A percentile compares a stretch with the other conserved stretches of the same genome.
phyloP scores from a whole-genome alignment of 495 filamentous ascomycete species.

The Aspergillus cavernicola region DNA sequence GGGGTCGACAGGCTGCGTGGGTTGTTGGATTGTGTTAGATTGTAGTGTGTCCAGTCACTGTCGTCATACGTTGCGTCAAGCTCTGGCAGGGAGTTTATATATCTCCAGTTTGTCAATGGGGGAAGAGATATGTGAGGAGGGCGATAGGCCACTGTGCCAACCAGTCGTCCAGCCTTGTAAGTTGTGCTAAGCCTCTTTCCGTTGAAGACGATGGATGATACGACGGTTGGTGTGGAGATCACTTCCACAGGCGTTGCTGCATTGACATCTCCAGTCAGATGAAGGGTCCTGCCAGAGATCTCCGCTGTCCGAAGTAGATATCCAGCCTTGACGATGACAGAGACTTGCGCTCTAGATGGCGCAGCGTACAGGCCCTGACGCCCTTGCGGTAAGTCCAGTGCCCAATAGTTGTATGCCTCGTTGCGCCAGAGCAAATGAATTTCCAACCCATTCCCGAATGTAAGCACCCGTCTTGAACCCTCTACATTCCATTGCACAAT shows the following conservation, averaged over 20 bases:
- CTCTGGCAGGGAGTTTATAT: constrained; percentile 64
- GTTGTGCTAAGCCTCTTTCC: constrained; percentile 29
- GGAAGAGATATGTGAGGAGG: constrained; percentile 44
- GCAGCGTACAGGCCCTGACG: not conserved
- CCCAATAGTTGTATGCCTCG: constrained; percentile 64
- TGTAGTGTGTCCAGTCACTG: constrained; percentile 47
- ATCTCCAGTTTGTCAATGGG: constrained; percentile 54
- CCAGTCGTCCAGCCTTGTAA: constrained; percentile 33
- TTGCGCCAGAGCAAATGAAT: constrained; percentile 54
- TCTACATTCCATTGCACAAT: constrained; percentile 50
- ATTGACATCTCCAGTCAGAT: constrained; percentile 3
- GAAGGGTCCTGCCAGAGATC: not conserved
- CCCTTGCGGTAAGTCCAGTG: constrained; percentile 38
- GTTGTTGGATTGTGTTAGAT: constrained; percentile 55
- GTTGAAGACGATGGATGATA: constrained; percentile 43
- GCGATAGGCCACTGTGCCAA: constrained; percentile 39
- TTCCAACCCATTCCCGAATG: constrained; percentile 40
- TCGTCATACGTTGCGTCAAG: constrained; percentile 58
- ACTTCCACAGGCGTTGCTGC: constrained; percentile 3
- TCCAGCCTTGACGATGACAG: not conserved
- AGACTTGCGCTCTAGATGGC: not conserved
- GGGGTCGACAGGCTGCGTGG: constrained; percentile 50
- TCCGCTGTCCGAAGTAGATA: constrained; percentile 5
- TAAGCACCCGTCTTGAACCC: constrained; percentile 39
- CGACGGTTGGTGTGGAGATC: not conserved